Base-by-base conservation (phyloP, 306 rosid genomes). In the Vigna trinervia region DNA sequence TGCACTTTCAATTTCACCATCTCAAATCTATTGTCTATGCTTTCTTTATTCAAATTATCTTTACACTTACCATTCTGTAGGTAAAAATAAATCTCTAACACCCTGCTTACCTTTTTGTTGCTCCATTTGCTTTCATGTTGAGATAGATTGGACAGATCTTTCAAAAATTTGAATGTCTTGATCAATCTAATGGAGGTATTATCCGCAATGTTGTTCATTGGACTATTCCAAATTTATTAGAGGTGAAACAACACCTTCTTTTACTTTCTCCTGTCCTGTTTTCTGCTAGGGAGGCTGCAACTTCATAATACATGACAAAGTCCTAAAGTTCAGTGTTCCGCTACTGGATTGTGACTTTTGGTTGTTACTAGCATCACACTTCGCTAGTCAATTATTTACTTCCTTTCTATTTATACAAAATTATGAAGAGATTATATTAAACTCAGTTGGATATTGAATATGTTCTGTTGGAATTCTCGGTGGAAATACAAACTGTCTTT, bases 71-170 rank as follows among this genome's bases (percentile, higher is more conserved):
- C 28, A 45, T 45, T 45, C 50, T 45, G 13, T 45, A 3, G 14
- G 14, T 12, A 10, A 2, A 12, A 12, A 12, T 45, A 5, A 11
- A 45, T 11, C 13, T 45, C 50, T 45, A 10, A 45, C 50, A 43
- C 13, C 15, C 15, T 43, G 48, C 48, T 43, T 43, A 39, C 64
- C 9, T 1, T 60, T 74, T 79, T 61, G 9, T 38, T 54, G 20
- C 41, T 52, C 59, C 23, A 6, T 56, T 80, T 65, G 62, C 56
- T 84, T 60, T 69, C 41, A 4, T 83, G 43, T 32, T 51, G 78
- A 22, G 51, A 54, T 75, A 94, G 98, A 90, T 94, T 80, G 98
- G 96, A 22, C 98, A 94, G 76, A 92, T 92, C 72, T 94, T 86
- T 84, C 98, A 94, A 69, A 92, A 94, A 79, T 92, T 94, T 81